Evolutionary conservation across 345 rosid genomes (phyloP).

Genomic region (Angophora floribunda): DNA sequence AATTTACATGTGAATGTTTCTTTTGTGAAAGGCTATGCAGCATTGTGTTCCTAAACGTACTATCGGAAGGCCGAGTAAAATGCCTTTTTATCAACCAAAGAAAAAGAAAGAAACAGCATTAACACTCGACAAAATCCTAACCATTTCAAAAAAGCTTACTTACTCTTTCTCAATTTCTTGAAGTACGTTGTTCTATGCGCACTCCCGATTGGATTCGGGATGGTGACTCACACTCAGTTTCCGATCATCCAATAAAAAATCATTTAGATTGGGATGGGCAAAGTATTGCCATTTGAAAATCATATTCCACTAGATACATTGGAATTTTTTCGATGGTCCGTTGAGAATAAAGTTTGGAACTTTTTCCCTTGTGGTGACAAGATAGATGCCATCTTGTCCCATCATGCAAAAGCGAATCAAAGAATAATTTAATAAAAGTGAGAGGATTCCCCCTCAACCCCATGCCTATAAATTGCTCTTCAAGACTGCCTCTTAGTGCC

Average conservation of each 20-base stretch:
- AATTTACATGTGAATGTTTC: not conserved
- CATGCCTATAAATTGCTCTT: slow-evolving; percentile 3
- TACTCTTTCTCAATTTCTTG: not conserved
- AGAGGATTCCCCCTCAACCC: not conserved
- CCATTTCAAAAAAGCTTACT: not conserved
- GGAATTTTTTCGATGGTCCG: not conserved
- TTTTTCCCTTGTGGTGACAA: not conserved
- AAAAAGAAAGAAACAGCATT: too few relatives aligned
- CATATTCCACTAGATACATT: not conserved
- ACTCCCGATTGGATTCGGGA: not conserved
- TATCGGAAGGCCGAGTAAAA: not conserved
- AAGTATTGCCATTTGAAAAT: not conserved
- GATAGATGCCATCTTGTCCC: not conserved
- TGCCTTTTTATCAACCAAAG: too few relatives aligned
- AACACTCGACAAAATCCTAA: not conserved
- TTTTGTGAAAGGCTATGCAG: not conserved
- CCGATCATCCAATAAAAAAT: not conserved
- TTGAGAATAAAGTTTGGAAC: not conserved
- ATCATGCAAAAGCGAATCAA: not conserved
- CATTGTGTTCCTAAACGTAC: not conserved
- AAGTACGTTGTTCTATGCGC: not conserved
- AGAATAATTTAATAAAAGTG: not conserved
- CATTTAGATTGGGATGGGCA: not conserved
- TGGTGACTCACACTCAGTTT: not conserved
- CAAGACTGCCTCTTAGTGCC: not conserved